Base-by-base conservation (phyloP, 2,329 filamentous ascomycete species). In the Epichloe bromicola region DNA sequence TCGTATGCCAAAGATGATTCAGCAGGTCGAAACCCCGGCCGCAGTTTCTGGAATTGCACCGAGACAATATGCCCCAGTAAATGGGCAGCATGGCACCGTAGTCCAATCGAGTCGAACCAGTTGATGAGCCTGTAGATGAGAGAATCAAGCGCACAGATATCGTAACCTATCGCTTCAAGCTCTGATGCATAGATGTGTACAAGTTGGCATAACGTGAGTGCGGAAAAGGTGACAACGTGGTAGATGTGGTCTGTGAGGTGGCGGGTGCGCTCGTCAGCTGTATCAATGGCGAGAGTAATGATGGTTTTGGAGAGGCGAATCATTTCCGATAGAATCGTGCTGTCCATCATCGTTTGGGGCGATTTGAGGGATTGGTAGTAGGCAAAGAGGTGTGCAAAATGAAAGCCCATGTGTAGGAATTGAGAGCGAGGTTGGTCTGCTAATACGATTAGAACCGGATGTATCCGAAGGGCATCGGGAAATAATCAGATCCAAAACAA, bases 221-320 rank as follows among this genome's bases (percentile, higher is more conserved):
- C 59, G 1, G 61, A 58, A 37, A 63, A 63, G 6, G 56, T 58
- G n/a, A 63, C 34, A 17, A 60, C 49, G 33, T 62, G 61, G 30
- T 63, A 63, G 11, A 63, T 63, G 39, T 63, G 61, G 38, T 63
- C 61, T 0, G 61, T 63, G 14, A 63, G 46, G 38, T 63, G 61
- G 0, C 59, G 57, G 12, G 60, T 62, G 1, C 61, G 58, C 14
- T 59, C 61, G 17, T 63, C 61, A 0, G 57, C 39, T 15, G 60
- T 63, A 15, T 61, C 57, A 4, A 64, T 58, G n/a, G 60, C 61
- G 0, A 64, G 56, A 1, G 57, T 59, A 15, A 65, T 61, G 33
- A 65, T 61, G 0, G 50, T 55, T 43, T 54, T 55, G 1, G 57
- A 57, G 0, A 54, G 53, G 0, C 49, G 50, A 2, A 63, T 51